Evolutionary conservation across 257 asterid genomes (phyloP).

Genomic region (Salvia miltiorrhiza): DNA sequence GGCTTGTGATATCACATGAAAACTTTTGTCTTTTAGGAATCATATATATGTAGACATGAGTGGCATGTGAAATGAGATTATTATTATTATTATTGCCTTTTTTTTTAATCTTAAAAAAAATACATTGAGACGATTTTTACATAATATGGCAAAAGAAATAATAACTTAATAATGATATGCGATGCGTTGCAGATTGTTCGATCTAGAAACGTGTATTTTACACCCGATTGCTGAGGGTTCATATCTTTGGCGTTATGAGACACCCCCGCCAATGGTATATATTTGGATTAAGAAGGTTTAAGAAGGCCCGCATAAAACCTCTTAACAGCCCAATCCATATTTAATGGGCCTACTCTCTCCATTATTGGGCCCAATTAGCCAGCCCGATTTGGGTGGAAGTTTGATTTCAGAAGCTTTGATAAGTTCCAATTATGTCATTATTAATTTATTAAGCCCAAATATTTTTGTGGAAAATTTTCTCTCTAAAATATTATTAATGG

Average conservation of each 20-base stretch:
- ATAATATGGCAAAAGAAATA: not conserved
- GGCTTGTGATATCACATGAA: constrained; percentile 24
- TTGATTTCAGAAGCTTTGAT: not conserved
- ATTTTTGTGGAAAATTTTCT: not conserved
- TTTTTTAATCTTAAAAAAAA: not conserved
- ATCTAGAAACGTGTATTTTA: too few species aligned
- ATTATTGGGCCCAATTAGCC: not conserved
- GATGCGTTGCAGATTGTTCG: too few species aligned
- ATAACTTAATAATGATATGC: too few species aligned
- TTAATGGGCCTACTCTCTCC: too few species aligned
- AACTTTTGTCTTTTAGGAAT: constrained; percentile 18
- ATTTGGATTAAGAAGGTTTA: too few species aligned
- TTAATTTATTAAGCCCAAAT: not conserved
- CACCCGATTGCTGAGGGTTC: too few species aligned
- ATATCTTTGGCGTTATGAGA: too few species aligned
- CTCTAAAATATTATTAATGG: not conserved
- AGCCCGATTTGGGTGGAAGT: not conserved
- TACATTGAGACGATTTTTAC: not conserved
- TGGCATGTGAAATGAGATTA: not conserved
- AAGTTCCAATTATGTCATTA: not conserved
- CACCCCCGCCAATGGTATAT: too few species aligned
- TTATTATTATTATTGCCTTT: not conserved
- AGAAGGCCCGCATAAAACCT: too few species aligned
- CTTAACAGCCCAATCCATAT: too few species aligned
- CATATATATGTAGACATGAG: constrained; percentile 18